Base-by-base conservation (phyloP, 768 basidiomycete genomes). In the Suillus clintonianus region DNA sequence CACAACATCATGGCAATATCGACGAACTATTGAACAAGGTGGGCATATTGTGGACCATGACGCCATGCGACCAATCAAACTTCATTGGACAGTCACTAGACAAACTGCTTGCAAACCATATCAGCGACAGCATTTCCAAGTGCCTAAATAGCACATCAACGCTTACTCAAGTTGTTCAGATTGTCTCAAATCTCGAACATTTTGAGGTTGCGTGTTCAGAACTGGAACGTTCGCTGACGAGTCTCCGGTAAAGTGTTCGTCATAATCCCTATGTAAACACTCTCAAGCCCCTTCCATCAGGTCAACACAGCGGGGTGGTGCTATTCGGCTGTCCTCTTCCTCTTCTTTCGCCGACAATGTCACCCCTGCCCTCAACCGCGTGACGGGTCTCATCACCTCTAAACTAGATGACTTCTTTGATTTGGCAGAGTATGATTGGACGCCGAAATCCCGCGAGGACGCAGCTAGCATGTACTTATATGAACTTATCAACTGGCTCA, bases 351-450 rank as follows among this genome's bases (percentile, higher is more conserved):
- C 86, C 57, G 73, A 81, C 19, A 89, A 92, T 2, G 82, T 95
- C 43, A 79, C 83, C 11, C 84, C 84, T 47, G 91, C 95, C 10
- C 83, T 89, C 54, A 80, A 82, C 37, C 90, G 94, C 5, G 92
- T 99, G 68, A 88, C 90, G 19, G 82, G 83, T 13, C 83, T 97
- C 50, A 96, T 99, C 70, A 86, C 88, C 9, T 91, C 91, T 24
- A 99, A 99, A 73, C 87, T 99, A 8, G 93, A 97, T 71, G 92
- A 95, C 69, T 97, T 97, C 80, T 97, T 97, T 74, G 97, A 94
- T 64, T 82, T 97, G 48, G 91, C 96, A 5, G 94, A 97, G 77
- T 98, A 98, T 74, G 89, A 96, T 70, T 99, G 95, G 95, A 91
- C 89, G 41, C 91, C 94, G 10, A 79, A 81, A 39, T 74, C 80